phyloP scores from a whole-genome alignment of 2,329 filamentous ascomycete genomes.

The Phyllosticta capitalensis region DNA sequence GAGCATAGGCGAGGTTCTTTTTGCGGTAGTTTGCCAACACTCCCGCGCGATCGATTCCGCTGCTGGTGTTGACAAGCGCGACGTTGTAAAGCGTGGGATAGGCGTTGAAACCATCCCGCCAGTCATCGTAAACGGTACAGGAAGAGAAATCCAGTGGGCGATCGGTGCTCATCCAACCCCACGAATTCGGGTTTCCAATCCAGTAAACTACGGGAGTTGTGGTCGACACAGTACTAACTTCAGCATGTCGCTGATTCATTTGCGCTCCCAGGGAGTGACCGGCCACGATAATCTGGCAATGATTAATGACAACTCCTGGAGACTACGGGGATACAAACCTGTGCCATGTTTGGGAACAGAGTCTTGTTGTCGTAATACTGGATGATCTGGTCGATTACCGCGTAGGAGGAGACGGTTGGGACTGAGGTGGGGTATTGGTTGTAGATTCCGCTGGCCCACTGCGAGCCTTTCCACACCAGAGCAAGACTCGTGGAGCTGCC shows the following conservation, averaged over 20 bases:
- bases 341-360: constrained; percentile 8
- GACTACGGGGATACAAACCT: neutral
- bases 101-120: constrained; percentile 25
- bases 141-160: constrained; percentile 21
- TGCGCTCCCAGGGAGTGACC: constrained; percentile 11
- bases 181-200: constrained; percentile 18
- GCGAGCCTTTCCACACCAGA: constrained; percentile 10
- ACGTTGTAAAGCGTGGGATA: constrained; percentile 19
- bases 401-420: constrained; percentile 5
- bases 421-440: constrained; percentile 10
- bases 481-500: neutral
- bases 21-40: constrained; percentile 26
- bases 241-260: constrained; percentile 9
- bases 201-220: constrained; percentile 8
- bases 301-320: neutral
- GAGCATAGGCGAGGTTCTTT: constrained; percentile 25
- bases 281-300: constrained; percentile 7
- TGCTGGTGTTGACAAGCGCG: constrained; percentile 19
- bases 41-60: constrained; percentile 13
- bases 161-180: constrained; percentile 22
- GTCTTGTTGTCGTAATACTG: constrained; percentile 10
- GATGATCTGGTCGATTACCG: constrained; percentile 10
- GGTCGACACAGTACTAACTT: constrained; percentile 2
- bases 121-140: constrained; percentile 26
- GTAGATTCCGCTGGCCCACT: constrained; percentile 8